Evolutionary conservation across 352 stramenopile genomes (phyloP).

Genomic region (Peronospora belbahrii): DNA sequence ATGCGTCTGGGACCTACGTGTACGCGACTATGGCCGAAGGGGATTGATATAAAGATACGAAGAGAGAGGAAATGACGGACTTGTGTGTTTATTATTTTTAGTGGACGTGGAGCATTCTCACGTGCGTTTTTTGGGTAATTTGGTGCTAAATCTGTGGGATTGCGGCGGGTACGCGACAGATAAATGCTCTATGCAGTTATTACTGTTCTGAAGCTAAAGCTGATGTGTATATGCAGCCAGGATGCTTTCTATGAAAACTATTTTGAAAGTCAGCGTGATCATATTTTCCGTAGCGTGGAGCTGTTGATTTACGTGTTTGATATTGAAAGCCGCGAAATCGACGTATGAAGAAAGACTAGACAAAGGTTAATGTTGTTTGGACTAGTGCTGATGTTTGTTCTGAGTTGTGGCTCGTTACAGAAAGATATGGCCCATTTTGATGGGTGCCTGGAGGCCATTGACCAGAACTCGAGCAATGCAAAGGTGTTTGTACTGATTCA

Average conservation of each 20-base stretch:
- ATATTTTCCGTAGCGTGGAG: slow-evolving; percentile 98
- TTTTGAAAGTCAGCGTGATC: slow-evolving; percentile 98
- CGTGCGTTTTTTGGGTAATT: slow-evolving; percentile 95
- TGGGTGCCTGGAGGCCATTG: slow-evolving; percentile 95
- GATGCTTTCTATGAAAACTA: slow-evolving; percentile 99
- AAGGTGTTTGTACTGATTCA: slow-evolving; percentile 98
- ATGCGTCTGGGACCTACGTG: slow-evolving; percentile 93
- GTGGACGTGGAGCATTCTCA: slow-evolving; percentile 90
- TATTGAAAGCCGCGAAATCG: slow-evolving; percentile 89
- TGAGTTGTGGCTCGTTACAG: slow-evolving; percentile 33
- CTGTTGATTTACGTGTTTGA: slow-evolving; percentile 99
- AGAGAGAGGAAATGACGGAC: too few species aligned
- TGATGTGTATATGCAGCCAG: slow-evolving; percentile 60
- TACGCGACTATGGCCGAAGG: slow-evolving; percentile 18
- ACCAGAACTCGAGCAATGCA: slow-evolving; percentile 97
- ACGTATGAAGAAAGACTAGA: slow-evolving; percentile 26
- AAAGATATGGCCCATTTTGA: slow-evolving; percentile 98
- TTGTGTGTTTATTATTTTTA: too few species aligned
- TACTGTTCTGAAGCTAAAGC: neutral
- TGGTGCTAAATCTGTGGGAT: slow-evolving; percentile 99
- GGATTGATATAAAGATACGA: slow-evolving; percentile 7
- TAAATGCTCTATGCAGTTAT: neutral
- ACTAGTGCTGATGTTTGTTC: slow-evolving; percentile 3
- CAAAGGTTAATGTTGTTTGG: slow-evolving; percentile 1
- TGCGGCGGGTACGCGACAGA: slow-evolving; percentile 86